Evolutionary conservation across 2,329 filamentous ascomycete genomes (phyloP).

Genomic region (Sporothrix schenckii): DNA sequence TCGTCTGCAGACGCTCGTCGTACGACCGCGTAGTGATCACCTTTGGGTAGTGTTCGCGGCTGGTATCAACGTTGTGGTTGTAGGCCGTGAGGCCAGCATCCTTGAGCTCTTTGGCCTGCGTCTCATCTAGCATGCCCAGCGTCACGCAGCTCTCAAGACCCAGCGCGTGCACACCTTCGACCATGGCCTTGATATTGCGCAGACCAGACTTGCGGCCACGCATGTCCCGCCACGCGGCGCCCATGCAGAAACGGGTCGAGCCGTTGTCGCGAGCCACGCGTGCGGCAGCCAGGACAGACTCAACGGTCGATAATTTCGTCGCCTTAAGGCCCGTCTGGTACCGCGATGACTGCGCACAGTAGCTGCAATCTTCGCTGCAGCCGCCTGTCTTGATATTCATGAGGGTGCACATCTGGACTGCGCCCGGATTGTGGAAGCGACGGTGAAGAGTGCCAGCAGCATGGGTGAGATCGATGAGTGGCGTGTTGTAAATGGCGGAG

Average conservation of each 20-base stretch:
- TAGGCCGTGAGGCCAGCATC: slow-evolving; percentile 85
- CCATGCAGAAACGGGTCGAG: slow-evolving; percentile 93
- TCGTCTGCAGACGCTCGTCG: slow-evolving; percentile 80
- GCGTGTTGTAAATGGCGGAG: slow-evolving; percentile 27
- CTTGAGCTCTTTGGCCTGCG: slow-evolving; percentile 80
- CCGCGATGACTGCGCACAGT: slow-evolving; percentile 86
- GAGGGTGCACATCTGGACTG: slow-evolving; percentile 88
- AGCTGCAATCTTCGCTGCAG: slow-evolving; percentile 89
- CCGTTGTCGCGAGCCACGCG: slow-evolving; percentile 78
- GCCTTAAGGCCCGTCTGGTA: slow-evolving; percentile 78
- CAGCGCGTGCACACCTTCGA: slow-evolving; percentile 75
- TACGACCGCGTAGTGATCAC: slow-evolving; percentile 85
- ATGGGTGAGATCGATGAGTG: slow-evolving; percentile 28
- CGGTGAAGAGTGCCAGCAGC: slow-evolving; percentile 61
- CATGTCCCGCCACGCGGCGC: slow-evolving; percentile 93
- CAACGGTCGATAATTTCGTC: slow-evolving; percentile 76
- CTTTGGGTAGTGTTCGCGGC: slow-evolving; percentile 82
- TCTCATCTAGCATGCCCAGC: slow-evolving; percentile 83
- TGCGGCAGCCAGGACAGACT: slow-evolving; percentile 78
- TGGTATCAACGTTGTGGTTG: slow-evolving; percentile 93
- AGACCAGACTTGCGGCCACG: slow-evolving; percentile 81
- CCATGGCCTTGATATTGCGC: slow-evolving; percentile 84
- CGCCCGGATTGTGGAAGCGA: slow-evolving; percentile 79
- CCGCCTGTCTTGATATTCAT: slow-evolving; percentile 98
- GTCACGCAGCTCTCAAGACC: slow-evolving; percentile 95